Evolutionary conservation across 768 basidiomycete genomes (phyloP), one percentile per base, ranked within the genome.

Genomic region (Lentinula sp.): DNA sequence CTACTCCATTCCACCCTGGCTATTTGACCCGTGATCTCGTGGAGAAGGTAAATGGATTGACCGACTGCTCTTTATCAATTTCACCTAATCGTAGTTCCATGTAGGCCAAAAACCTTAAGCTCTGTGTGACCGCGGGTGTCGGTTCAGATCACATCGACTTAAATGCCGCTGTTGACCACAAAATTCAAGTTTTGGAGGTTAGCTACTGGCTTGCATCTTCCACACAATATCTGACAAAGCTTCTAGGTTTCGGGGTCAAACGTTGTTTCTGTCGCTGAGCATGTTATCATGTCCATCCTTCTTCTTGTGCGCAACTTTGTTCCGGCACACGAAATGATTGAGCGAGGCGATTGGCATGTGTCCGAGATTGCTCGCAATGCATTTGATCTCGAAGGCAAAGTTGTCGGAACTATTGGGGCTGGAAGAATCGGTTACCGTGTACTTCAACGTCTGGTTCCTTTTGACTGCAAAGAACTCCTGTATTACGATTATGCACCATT

Each of bases 71-170:
- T 39, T n/a, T 57, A 46, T 45, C 57, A 52, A 20, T 62, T 36
- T 51, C 60, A 28, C 43, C 49, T 53, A 28, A 58, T 41, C 64
- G 37, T 8, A 55, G 28, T 12, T 57, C 28, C 16, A 9, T 52
- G 70, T 59, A 92, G 83, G 92, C 94, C 36, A 88, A 89, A 75
- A 94, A 95, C 66, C 83, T 97, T 63, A 95, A 93, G 75, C 71
- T 95, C 60, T 91, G 90, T 68, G 82, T 95, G 68, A 97, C 94
- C 23, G 94, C 93, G 62, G 92, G 91, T 72, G 92, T 94, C 51
- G 91, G 93, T 10, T 92, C 90, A 18, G 94, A 95, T 75, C 92
- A 91, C 77, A 85, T 94, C 64, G 93, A 95, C 71, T 82, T 96
- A 62, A 88, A 95, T 72, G 90, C 92, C 20, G 89, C 91, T 28